Evolutionary conservation across 225 moss, liverwort and hornwort species (phyloP).

Genomic region (Pseudoscleropodium purum): DNA sequence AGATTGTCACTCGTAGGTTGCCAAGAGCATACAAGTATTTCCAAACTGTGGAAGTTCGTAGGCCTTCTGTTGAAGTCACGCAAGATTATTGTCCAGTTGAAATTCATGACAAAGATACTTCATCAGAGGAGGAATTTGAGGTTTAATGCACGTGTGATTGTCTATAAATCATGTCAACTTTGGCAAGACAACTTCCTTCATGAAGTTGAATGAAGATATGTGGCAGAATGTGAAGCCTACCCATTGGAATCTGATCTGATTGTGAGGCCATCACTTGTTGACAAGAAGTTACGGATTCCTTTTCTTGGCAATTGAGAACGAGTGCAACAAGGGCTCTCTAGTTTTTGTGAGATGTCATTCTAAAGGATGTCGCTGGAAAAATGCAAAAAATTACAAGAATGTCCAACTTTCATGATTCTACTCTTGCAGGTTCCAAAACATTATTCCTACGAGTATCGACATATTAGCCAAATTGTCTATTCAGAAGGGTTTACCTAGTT

Average conservation of each 20-base stretch:
- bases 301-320: not conserved
- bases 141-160: not conserved
- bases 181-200: not conserved
- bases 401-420: not conserved
- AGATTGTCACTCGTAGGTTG: not conserved
- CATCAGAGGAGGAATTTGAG: not conserved
- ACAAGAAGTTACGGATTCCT: not conserved
- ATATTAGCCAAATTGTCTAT: not conserved
- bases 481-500: not conserved
- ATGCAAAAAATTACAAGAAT: not conserved
- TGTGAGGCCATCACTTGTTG: not conserved
- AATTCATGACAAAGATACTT: not conserved
- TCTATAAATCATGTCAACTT: not conserved
- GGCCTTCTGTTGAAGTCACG: not conserved
- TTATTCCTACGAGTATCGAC: too few species aligned
- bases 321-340: not conserved
- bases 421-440: not conserved
- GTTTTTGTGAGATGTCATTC: not conserved
- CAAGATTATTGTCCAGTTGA: not conserved
- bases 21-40: not conserved
- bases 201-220: not conserved
- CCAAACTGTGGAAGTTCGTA: not conserved
- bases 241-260: not conserved
- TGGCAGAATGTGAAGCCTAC: not conserved
- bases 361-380: not conserved